Conservation (phyloP, 176 grass and related monocot genomes). For the Metroxylon sagu region DNA sequence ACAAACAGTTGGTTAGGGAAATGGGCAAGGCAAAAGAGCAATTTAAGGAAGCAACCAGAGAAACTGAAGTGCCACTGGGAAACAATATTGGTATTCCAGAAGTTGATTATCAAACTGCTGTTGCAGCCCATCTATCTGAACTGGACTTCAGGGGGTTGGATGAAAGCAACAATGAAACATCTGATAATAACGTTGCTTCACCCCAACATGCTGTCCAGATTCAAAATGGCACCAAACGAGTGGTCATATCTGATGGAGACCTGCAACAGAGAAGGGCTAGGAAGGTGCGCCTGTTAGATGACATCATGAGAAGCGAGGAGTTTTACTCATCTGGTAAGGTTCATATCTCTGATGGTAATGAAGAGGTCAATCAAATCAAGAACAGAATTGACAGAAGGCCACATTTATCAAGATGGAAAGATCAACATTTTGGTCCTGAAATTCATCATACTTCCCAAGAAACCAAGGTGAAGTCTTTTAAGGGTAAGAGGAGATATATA, state of each 20-base stretch:
- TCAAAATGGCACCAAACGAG: slow-evolving; percentile 3
- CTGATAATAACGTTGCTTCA: too few species aligned
- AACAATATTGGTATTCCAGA: not conserved
- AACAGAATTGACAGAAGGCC: slow-evolving; percentile 18
- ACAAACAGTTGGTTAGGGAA: slow-evolving; percentile 6
- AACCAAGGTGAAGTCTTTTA: slow-evolving; percentile 9
- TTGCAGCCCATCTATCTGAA: not conserved
- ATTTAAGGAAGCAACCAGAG: slow-evolving; percentile 19
- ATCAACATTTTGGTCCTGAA: slow-evolving; percentile 2
- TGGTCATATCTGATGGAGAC: slow-evolving; percentile 30
- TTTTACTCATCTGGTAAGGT: slow-evolving; percentile 8
- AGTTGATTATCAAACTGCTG: not conserved
- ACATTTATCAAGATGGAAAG: slow-evolving; percentile 17
- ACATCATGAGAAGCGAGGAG: slow-evolving; percentile 32
- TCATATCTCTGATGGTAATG: slow-evolving; percentile 22
- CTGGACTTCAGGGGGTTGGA: not conserved
- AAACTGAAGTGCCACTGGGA: slow-evolving; percentile 20
- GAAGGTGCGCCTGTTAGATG: slow-evolving; percentile 48
- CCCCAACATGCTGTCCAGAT: not conserved
- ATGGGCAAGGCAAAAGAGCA: slow-evolving; percentile 25
- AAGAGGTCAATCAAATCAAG: slow-evolving; percentile 13
- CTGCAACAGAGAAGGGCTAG: slow-evolving; percentile 33
- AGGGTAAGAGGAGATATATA: slow-evolving; percentile 31
- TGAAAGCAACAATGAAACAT: too few species aligned
- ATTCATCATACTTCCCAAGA: slow-evolving; percentile 23